A percentile compares a stretch with the other conserved stretches of the same genome.
phyloP scores from a whole-genome alignment of 257 asterid species.

The Ligustrum vulgare region DNA sequence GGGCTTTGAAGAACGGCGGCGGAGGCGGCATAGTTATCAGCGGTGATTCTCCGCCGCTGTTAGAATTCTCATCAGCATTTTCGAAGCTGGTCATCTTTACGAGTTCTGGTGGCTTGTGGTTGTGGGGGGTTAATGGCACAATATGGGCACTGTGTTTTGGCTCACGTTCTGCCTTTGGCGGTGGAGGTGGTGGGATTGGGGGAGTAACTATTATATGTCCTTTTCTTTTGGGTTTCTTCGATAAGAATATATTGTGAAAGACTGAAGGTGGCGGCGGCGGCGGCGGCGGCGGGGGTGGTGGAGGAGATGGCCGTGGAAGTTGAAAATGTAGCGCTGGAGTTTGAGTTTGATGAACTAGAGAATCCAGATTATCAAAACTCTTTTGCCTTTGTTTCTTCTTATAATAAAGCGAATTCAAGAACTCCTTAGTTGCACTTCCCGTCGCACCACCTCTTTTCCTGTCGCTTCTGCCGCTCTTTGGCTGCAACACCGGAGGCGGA shows the following conservation, averaged over 20 bases:
- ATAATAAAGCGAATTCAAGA: conserved; percentile 64
- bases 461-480: conserved; percentile 42
- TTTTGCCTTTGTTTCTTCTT: conserved; percentile 71
- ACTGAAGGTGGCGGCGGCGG: conserved; percentile 41
- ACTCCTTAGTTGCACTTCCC: conserved; percentile 66
- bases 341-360: conserved; percentile 58
- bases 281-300: conserved; percentile 51
- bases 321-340: conserved; percentile 41
- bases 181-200: conserved; percentile 30
- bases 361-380: conserved; percentile 65
- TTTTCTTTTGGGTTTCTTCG: conserved; percentile 62
- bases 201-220: conserved; percentile 46
- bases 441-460: conserved; percentile 54
- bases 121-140: conserved; percentile 9
- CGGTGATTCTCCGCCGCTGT: conserved; percentile 72
- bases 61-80: conserved; percentile 43
- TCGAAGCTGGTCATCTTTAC: conserved; percentile 33
- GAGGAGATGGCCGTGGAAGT: conserved; percentile 43
- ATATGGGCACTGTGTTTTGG: conserved; percentile 26
- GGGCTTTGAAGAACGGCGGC: conserved; percentile 59
- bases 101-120: conserved; percentile 30
- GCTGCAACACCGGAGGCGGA: conserved; percentile 43
- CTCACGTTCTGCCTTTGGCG: conserved; percentile 31
- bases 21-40: conserved; percentile 67
- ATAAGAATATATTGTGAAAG: conserved; percentile 53